Base-by-base conservation (phyloP, 306 rosid genomes). In the Fragaria vesca region DNA sequence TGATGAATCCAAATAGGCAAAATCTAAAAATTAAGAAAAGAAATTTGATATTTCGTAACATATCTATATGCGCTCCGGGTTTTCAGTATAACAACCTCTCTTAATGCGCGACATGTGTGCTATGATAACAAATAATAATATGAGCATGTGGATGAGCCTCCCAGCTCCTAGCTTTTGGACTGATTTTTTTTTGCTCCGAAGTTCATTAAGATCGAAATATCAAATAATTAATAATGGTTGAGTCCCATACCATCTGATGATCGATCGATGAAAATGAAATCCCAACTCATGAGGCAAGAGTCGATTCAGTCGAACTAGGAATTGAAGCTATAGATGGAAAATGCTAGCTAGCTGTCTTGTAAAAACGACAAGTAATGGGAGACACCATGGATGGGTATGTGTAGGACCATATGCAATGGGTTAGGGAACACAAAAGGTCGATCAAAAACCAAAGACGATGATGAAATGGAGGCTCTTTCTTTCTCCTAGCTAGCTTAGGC, bases 361-460 rank as follows among this genome's bases (percentile, higher is more conserved):
- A 38, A 4, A 66, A 66, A 66, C 28, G 11, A 36, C 26, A 36
- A 13, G 38, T 66, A 38, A 66, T 66, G 71, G 71, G 71, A 38
- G 48, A 66, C 71, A 66, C 71, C 46, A 66, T 36, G 43, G 21
- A 38, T 38, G 71, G 48, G 71, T 17, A 38, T 18, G 5, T 18
- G 71, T 20, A 38, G 71, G 71, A 66, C 71, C 71, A 36, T 66
- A 66, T 66, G 71, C 26, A 38, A 66, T 66, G 48, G 48, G 71
- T 38, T 66, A 63, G 82, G 81, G 63, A 82, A 81, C 77, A 77
- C 83, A 85, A 57, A 66, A 48, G 76, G 55, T 50, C n/a, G 65
- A 85, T 81, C 83, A 80, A 76, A 76, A 68, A 15, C 52, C 50
- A 63, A 32, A 63, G 69, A 50, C 55, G 55, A 21, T n/a, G 38